phyloP scores from a whole-genome alignment of 352 stramenopile species.

The Peronospora destructor region DNA sequence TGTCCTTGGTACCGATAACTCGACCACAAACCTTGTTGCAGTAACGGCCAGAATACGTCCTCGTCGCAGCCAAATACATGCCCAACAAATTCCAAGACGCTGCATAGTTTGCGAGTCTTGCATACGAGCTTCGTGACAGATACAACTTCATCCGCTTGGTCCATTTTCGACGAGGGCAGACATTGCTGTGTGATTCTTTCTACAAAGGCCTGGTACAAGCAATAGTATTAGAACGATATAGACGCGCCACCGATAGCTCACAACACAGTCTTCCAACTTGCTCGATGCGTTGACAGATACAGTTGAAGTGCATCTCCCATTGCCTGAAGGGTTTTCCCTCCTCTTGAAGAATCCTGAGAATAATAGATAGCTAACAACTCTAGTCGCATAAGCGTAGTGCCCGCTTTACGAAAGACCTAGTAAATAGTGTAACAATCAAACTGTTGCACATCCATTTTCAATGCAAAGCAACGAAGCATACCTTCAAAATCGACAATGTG shows the following conservation, averaged over 20 bases:
- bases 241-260: background rate
- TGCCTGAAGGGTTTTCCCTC: slow-evolving; percentile 58
- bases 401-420: slow-evolving; percentile 46
- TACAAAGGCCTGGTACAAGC: slow-evolving; percentile 13
- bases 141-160: slow-evolving; percentile 11
- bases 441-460: background rate
- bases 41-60: slow-evolving; percentile 35
- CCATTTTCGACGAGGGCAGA: slow-evolving; percentile 1
- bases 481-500: slow-evolving; percentile 43
- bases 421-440: background rate
- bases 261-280: slow-evolving; percentile 13
- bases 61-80: slow-evolving; percentile 28
- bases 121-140: slow-evolving; percentile 31
- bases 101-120: slow-evolving; percentile 33
- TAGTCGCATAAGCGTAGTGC: slow-evolving; percentile 50
- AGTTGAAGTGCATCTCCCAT: slow-evolving; percentile 44
- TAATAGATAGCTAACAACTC: slow-evolving; percentile 60
- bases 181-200: slow-evolving; percentile 21
- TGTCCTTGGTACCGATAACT: background rate
- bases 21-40: slow-evolving; percentile 29
- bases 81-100: slow-evolving; percentile 26
- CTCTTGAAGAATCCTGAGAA: slow-evolving; percentile 47
- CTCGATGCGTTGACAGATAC: slow-evolving; percentile 49
- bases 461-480: slow-evolving; percentile 9
- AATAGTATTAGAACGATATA: slow-evolving; percentile 5